Conservation (phyloP, 169 alveolate genomes). For the Babesia ovata region DNA sequence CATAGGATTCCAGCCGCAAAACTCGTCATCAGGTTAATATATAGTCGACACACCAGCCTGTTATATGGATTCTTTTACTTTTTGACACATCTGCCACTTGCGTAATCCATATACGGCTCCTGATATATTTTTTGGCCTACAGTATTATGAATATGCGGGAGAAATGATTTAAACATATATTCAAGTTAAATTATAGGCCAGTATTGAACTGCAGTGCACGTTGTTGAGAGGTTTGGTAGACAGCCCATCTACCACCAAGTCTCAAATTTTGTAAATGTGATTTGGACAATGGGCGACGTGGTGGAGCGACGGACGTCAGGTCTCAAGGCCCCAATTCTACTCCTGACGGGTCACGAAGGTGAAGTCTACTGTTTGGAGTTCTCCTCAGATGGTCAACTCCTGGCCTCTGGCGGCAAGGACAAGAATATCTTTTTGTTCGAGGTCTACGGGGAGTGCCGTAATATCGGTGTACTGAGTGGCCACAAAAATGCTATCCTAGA, state of each 20-base stretch:
- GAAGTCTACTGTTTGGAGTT: conserved; percentile 81
- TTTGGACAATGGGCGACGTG: conserved; percentile 23
- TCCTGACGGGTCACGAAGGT: conserved; percentile 81
- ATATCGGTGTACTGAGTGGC: conserved; percentile 81
- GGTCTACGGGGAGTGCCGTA: conserved; percentile 84
- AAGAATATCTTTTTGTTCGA: conserved; percentile 71
- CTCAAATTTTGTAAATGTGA: not conserved
- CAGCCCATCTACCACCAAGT: not conserved
- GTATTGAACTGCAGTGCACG: not conserved
- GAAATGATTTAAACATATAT: no score
- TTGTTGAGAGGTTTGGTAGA: not conserved
- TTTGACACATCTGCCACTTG: not conserved
- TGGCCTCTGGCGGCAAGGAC: conserved; percentile 84
- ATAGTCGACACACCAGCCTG: no score
- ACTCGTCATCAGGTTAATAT: not conserved
- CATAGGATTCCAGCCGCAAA: not conserved
- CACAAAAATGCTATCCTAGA: conserved; percentile 86
- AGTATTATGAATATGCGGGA: no score
- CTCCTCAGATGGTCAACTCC: conserved; percentile 81
- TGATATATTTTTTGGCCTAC: not conserved
- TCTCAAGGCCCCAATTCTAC: conserved; percentile 73
- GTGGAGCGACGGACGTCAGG: conserved; percentile 53
- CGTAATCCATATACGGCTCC: not conserved
- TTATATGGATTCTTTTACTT: no score
- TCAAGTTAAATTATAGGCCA: not conserved